Evolutionary conservation across 306 rosid genomes (phyloP), one percentile per base, ranked within the genome.

Genomic region (Malus sieversii): DNA sequence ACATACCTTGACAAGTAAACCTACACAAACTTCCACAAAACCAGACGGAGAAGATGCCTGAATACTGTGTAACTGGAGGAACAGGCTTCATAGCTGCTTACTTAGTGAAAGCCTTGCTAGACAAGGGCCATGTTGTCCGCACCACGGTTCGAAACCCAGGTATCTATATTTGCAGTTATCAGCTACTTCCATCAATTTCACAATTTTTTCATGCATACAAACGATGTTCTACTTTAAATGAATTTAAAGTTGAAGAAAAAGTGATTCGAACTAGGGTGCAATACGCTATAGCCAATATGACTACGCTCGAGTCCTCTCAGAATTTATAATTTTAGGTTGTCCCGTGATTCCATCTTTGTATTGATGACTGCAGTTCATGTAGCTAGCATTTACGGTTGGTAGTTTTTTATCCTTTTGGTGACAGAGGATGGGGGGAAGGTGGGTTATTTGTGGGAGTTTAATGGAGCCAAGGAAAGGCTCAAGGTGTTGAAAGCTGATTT

Each of bases 51-150:
- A 70, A 85, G 23, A 93, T 93, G 98, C 87, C 87, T 1, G 92
- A 85, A 61, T 93, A 86, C 74, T 91, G 93, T 11, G 93, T 93
- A 1, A 93, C 93, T 12, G 98, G 98, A 22, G 97, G 98, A 44
- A 80, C 91, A 52, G 94, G 98, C 4, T 85, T 93, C 91, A 83
- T 93, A 42, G 97, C 92, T 58, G 78, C 96, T 42, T 82, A 87
- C 73, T 72, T 93, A 16, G 83, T 93, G 2, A 91, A 93, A 86
- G 81, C 83, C 45, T 82, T 93, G 80, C 77, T 93, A 55, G 88
- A 91, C 3, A 83, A 85, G 33, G 98, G 97, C 22, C 86, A 91
- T 65, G 75, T 72, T 0, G 96, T 93, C 12, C 85, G 93, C 51
- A 79, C 89, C 48, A 91, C 97, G 0, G 97, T 91, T 25, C 84